A percentile compares a stretch with the other conserved stretches of the same genome.
phyloP scores from a whole-genome alignment of 2,329 filamentous ascomycete genomes.

The Cladosporium sp. region DNA sequence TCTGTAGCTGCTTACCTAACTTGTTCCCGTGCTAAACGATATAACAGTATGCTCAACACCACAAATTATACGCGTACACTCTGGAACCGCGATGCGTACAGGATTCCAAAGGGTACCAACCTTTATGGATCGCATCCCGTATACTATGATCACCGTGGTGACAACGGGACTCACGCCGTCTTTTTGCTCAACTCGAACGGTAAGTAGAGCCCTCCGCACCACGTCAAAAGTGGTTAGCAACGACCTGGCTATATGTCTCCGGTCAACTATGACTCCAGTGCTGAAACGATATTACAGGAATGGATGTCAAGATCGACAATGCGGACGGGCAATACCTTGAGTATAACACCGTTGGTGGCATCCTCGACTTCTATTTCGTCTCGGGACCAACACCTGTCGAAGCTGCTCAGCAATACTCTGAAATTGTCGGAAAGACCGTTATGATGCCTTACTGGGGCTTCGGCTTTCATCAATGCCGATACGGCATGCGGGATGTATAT shows the following conservation, averaged over 20 bases:
- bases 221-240: background rate
- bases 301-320: constrained; percentile 70
- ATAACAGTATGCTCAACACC: constrained; percentile 47
- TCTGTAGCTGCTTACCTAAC: constrained; percentile 9
- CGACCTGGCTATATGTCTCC: background rate
- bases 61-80: constrained; percentile 64
- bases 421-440: constrained; percentile 43
- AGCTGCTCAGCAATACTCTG: constrained; percentile 45
- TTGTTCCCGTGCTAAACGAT: background rate
- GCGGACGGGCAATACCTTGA: constrained; percentile 63
- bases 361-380: constrained; percentile 59
- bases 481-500: constrained; percentile 52
- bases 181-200: constrained; percentile 66
- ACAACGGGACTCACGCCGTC: constrained; percentile 54
- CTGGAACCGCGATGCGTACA: constrained; percentile 62
- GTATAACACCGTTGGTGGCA: constrained; percentile 71
- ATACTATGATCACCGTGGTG: constrained; percentile 65
- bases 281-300: constrained; percentile 30
- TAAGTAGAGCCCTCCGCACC: background rate
- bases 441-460: constrained; percentile 50
- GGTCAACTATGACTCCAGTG: no score
- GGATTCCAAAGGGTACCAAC: constrained; percentile 55
- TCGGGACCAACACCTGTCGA: constrained; percentile 42
- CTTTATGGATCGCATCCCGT: constrained; percentile 68
- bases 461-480: constrained; percentile 41